phyloP scores from a whole-genome alignment of 495 filamentous ascomycete genomes.

The Penicillium angulare region DNA sequence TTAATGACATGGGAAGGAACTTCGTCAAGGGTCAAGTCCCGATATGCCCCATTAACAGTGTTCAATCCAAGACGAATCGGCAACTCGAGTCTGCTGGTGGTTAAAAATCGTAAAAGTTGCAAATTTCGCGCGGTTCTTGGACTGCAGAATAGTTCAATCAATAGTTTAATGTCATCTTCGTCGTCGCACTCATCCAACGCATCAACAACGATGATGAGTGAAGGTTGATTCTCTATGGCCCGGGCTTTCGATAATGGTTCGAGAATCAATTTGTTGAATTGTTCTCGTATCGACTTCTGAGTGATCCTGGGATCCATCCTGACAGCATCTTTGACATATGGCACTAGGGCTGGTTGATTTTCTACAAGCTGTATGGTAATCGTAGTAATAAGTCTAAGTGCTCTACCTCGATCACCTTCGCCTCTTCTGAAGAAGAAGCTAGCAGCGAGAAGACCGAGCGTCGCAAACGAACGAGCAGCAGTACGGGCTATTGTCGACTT shows the following conservation, averaged over 20 bases:
- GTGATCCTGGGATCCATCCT: no score
- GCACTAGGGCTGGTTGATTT: no score
- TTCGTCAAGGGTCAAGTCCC: no score
- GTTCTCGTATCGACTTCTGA: constrained; percentile 11
- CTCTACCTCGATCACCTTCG: neutral
- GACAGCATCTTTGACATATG: no score
- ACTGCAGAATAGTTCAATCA: neutral
- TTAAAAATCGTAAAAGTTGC: neutral
- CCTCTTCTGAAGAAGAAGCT: constrained; percentile 2
- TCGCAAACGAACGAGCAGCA: neutral
- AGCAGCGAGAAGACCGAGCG: neutral
- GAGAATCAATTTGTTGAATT: neutral
- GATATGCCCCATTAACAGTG: no score
- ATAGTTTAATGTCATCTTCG: neutral
- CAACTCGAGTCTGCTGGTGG: no score
- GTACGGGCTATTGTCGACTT: constrained; percentile 6
- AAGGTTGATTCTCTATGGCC: neutral
- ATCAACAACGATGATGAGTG: neutral
- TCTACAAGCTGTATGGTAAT: no score
- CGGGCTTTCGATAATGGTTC: neutral
- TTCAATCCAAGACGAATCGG: no score
- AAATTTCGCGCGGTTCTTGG: neutral
- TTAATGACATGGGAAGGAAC: no score
- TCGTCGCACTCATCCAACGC: neutral
- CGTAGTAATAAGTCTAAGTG: no score